Evolutionary conservation across 768 basidiomycete genomes (phyloP).

Genomic region (Mycena kentingensis): DNA sequence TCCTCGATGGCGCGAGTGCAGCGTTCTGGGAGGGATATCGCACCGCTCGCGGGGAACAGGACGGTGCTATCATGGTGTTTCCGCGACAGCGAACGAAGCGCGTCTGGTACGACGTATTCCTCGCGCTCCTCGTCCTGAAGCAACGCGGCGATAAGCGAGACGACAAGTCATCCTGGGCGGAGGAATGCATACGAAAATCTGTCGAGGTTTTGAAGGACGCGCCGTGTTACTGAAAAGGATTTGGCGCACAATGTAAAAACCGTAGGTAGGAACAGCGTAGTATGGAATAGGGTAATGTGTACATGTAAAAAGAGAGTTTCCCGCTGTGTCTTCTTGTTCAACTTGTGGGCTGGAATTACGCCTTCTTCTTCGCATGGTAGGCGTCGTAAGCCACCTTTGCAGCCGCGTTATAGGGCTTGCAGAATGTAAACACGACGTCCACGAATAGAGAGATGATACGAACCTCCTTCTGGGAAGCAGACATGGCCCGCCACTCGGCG

Average conservation of each 20-base stretch:
- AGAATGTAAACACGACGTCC: no score
- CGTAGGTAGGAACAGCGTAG: not conserved
- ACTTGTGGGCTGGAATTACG: no score
- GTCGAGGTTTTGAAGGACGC: constrained; percentile 50
- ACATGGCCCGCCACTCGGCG: not conserved
- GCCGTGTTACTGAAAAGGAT: constrained; percentile 42
- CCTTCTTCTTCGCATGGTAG: no score
- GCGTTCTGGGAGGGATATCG: constrained; percentile 66
- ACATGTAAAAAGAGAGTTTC: no score
- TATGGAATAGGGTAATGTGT: no score
- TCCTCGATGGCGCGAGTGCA: constrained; percentile 50
- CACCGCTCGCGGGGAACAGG: constrained; percentile 44
- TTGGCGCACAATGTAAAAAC: not conserved
- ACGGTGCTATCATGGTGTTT: constrained; percentile 48
- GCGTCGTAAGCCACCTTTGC: no score
- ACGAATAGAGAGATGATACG: no score
- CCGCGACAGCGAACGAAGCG: constrained; percentile 74
- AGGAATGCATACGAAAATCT: constrained; percentile 40
- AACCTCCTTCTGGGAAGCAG: not conserved
- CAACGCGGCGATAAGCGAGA: constrained; percentile 32
- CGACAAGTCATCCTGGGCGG: constrained; percentile 42
- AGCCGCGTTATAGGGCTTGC: no score
- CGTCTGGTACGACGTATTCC: constrained; percentile 73
- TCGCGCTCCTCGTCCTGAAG: constrained; percentile 55
- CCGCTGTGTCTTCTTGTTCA: no score